Base-by-base conservation (phyloP, 2,329 filamentous ascomycete genomes). In the Diaporthe destruens region DNA sequence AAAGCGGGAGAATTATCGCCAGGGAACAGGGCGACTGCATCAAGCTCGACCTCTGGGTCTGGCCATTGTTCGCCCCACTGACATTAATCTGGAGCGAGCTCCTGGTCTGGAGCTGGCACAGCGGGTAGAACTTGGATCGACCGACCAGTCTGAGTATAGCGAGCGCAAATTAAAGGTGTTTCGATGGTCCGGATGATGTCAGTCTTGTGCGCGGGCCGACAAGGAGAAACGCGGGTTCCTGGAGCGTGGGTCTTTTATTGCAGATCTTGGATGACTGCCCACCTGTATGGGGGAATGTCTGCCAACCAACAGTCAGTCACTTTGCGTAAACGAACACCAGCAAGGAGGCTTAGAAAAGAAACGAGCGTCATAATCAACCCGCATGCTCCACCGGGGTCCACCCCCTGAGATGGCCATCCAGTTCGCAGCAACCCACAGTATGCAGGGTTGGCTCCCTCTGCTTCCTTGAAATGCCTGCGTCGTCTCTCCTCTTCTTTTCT, bases 341-440 rank as follows among this genome's bases (percentile, higher is more conserved):
- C 44, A 51, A 65, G 61, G 51, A 36, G 36, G 61, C 61, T 65
- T 65, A 65, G 61, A 65, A 65, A 65, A 65, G 61, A 65, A 51
- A 39, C 44, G 61, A 44, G 61, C 61, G 61, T 65, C 61, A 44
- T 65, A 65, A 65, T 65, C 44, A 65, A 65, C 12, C n/a, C 29
- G 61, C 29, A 16, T 1, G 36, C 61, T 51, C 61, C 61, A 65
- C 61, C 59, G 3, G 61, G 56, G 44, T n/a, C 61, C 61, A 65
- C 61, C 61, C 61, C 61, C 61, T 65, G 61, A 65, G 44, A 36
- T 16, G 61, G 29, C 16, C 61, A 25, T n/a, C 47, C 44, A 51
- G 61, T 11, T 51, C 32, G 20, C 57, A 36, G 44, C 25, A 65
- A 65, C 61, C 61, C 61, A 65, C 61, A 65, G 61, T 51, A 39